phyloP scores from a whole-genome alignment of 1,284 basidiomycete species.

The Cryptococcus depauperatus region DNA sequence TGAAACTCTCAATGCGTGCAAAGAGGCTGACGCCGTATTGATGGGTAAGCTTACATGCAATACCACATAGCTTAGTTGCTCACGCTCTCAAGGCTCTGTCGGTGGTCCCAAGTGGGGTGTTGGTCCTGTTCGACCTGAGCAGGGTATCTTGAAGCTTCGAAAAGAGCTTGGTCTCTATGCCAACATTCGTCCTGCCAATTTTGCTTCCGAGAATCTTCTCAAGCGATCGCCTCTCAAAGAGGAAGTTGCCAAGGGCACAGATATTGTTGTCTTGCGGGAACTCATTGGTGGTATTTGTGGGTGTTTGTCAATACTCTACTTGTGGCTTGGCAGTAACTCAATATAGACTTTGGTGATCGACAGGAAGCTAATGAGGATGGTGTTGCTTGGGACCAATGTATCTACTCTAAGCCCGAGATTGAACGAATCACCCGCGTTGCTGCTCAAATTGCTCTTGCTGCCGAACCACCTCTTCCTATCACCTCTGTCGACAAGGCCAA shows the following conservation, averaged over 20 bases:
- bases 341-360: conserved; percentile 81
- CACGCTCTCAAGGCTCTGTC: conserved; percentile 75
- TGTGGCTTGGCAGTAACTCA: not conserved
- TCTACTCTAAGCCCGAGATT: conserved; percentile 85
- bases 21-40: conserved; percentile 82
- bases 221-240: conserved; percentile 87
- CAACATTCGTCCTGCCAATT: conserved; percentile 94
- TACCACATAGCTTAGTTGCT: no score
- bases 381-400: conserved; percentile 81
- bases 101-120: conserved; percentile 99
- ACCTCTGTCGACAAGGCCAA: conserved; percentile 99
- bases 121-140: conserved; percentile 88
- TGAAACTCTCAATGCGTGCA: conserved; percentile 75
- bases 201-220: conserved; percentile 84
- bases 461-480: conserved; percentile 77
- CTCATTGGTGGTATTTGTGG: conserved; percentile 70
- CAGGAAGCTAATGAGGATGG: conserved; percentile 67
- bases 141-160: conserved; percentile 82
- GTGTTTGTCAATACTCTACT: conserved; percentile 8
- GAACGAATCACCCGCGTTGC: conserved; percentile 93
- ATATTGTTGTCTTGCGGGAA: conserved; percentile 92
- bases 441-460: conserved; percentile 77
- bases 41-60: conserved; percentile 67
- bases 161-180: conserved; percentile 92
- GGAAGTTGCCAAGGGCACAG: conserved; percentile 72